Percentiles rank a stretch among this genome's conserved stretches.
phyloP scores from a whole-genome alignment of 1,284 basidiomycete species.

The Paramarasmius palmivorus region DNA sequence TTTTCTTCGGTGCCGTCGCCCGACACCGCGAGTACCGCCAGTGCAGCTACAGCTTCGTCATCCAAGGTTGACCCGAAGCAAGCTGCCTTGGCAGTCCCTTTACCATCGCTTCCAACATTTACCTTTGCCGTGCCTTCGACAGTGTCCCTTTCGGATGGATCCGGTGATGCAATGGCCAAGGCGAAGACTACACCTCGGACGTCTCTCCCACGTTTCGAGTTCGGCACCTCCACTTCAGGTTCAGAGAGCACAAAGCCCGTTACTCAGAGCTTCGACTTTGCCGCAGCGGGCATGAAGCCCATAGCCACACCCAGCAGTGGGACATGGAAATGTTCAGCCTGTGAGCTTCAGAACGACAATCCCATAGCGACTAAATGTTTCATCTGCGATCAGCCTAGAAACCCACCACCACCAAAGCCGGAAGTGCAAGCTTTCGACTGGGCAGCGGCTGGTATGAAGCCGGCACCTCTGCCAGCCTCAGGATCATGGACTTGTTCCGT shows the following conservation, averaged over 20 bases:
- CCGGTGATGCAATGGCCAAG: constrained; percentile 31
- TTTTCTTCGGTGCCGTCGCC: constrained; percentile 3
- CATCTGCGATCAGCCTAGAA: constrained; percentile 5
- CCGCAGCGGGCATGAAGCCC: constrained; percentile 24
- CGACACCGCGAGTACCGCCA: constrained; percentile 8
- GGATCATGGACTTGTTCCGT: constrained; percentile 44
- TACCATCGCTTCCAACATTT: constrained; percentile 27
- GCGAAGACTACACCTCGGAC: constrained; percentile 25
- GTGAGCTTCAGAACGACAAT: constrained; percentile 39
- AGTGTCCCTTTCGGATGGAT: constrained; percentile 30
- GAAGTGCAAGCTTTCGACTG: constrained; percentile 26
- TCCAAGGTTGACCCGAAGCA: constrained; percentile 27
- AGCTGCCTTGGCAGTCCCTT: constrained; percentile 27
- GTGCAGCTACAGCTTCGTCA: constrained; percentile 12
- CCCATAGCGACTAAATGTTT: constrained; percentile 17
- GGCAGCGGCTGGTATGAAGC: constrained; percentile 37
- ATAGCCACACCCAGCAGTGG: constrained; percentile 25
- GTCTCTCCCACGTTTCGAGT: constrained; percentile 13
- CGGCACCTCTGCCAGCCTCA: constrained; percentile 11
- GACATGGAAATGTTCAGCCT: constrained; percentile 32
- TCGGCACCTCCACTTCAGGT: neutral
- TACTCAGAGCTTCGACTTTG: neutral
- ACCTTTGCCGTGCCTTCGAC: constrained; percentile 27
- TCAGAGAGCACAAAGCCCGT: neutral
- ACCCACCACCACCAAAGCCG: constrained; percentile 2